phyloP scores from a whole-genome alignment of 768 basidiomycete species.

The Calocybe cyanea region DNA sequence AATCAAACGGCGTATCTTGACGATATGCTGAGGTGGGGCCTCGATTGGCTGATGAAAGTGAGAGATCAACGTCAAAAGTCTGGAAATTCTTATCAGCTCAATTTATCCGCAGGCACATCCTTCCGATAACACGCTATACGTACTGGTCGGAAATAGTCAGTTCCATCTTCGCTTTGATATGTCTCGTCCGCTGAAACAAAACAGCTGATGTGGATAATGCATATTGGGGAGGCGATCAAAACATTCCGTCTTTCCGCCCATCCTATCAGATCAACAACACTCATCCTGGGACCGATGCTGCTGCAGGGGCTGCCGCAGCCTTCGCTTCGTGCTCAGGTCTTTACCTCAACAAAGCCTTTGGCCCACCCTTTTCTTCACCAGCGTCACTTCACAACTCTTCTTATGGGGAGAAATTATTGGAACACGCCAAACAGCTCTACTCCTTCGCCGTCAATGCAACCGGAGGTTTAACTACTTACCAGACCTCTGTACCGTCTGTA shows the following conservation, averaged over 20 bases:
- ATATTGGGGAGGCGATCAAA: conserved; percentile 88
- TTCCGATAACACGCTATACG: conserved; percentile 62
- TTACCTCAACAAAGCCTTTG: conserved; percentile 60
- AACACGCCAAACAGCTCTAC: conserved; percentile 75
- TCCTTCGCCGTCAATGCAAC: conserved; percentile 68
- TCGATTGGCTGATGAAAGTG: conserved; percentile 90
- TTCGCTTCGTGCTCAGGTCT: conserved; percentile 85
- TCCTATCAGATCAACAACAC: conserved; percentile 77
- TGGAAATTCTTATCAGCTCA: background rate
- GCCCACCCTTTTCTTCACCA: conserved; percentile 46
- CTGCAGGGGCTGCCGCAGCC: conserved; percentile 79
- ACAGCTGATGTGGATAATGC: conserved; percentile 60
- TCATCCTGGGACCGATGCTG: conserved; percentile 86
- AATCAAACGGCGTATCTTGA: conserved; percentile 93
- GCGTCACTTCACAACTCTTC: conserved; percentile 68
- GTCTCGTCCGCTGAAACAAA: conserved; percentile 1
- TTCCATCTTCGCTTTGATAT: conserved; percentile 2
- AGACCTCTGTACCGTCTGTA: conserved; percentile 63
- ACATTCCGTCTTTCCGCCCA: conserved; percentile 70
- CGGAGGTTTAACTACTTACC: conserved; percentile 59
- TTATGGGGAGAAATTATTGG: conserved; percentile 66
- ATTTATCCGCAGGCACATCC: conserved; percentile 67
- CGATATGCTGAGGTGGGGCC: conserved; percentile 83
- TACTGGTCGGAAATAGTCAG: conserved; percentile 69
- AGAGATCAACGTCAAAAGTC: conserved; percentile 12